Evolutionary conservation across 2,329 filamentous ascomycete genomes (phyloP).

Genomic region (Clonostachys sp.): DNA sequence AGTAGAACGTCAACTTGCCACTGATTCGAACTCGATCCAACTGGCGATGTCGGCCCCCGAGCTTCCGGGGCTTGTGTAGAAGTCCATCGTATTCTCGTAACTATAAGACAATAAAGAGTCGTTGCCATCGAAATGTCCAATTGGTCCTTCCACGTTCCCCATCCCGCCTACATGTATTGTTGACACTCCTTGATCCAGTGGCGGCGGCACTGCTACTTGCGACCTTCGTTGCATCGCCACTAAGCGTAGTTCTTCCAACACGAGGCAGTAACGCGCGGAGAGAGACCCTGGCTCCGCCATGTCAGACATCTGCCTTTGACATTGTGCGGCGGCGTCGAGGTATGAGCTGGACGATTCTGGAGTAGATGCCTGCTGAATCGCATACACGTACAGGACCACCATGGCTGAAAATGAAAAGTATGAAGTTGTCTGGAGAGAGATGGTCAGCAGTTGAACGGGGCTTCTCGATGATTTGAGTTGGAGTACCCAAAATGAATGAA

Average conservation of each 20-base stretch:
- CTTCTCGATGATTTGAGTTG: too few species aligned
- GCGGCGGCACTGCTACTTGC: not conserved
- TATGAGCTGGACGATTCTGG: slow-evolving; percentile 17
- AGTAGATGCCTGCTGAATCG: slow-evolving; percentile 27
- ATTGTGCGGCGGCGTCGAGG: slow-evolving; percentile 28
- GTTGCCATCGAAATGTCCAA: not conserved
- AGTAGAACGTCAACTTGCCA: too few species aligned
- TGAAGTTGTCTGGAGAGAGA: slow-evolving; percentile 25
- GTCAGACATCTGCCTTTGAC: slow-evolving; percentile 29
- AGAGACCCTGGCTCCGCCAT: slow-evolving; percentile 30
- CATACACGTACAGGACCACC: slow-evolving; percentile 36
- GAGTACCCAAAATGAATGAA: slow-evolving; percentile 7
- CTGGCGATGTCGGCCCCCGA: slow-evolving; percentile 8
- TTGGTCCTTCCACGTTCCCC: not conserved
- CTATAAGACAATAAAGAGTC: too few species aligned
- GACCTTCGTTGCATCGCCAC: slow-evolving; percentile 10
- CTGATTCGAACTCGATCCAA: slow-evolving; percentile 15
- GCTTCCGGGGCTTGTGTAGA: slow-evolving; percentile 3
- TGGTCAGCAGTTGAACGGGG: too few species aligned
- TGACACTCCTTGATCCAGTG: slow-evolving; percentile 5
- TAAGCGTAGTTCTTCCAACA: slow-evolving; percentile 26
- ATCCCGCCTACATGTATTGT: not conserved
- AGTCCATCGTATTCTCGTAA: too few species aligned
- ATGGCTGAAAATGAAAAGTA: slow-evolving; percentile 39
- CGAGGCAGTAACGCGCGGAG: slow-evolving; percentile 31